Evolutionary conservation across 306 rosid species (phyloP).

Genomic region (Delonix regia): DNA sequence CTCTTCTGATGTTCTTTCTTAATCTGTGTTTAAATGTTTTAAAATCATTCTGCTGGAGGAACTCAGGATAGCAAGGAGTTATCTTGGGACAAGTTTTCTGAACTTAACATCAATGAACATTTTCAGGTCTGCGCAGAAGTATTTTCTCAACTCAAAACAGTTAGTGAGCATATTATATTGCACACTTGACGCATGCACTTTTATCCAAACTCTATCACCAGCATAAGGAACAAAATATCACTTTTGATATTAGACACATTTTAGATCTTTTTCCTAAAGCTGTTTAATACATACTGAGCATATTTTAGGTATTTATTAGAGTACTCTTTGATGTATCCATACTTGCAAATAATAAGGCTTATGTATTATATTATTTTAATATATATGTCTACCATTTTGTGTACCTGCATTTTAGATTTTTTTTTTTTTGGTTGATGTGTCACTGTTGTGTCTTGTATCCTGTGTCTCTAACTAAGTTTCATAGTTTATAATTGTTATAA

Average conservation of each 20-base stretch:
- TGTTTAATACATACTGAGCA: neutral
- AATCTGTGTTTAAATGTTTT: slow-evolving; percentile 33
- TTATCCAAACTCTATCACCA: neutral
- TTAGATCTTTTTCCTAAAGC: neutral
- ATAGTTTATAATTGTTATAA: neutral
- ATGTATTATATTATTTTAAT: neutral
- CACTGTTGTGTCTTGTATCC: neutral
- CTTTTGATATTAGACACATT: neutral
- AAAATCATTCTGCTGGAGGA: slow-evolving; percentile 44
- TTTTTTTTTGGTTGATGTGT: neutral
- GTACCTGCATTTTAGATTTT: neutral
- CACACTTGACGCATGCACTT: neutral
- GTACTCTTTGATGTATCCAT: neutral
- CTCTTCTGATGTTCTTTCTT: slow-evolving; percentile 6
- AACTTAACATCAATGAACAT: slow-evolving; percentile 55
- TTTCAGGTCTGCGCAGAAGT: slow-evolving; percentile 49
- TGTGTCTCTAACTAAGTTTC: slow-evolving; percentile 9
- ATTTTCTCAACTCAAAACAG: slow-evolving; percentile 18
- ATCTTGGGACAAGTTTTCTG: slow-evolving; percentile 66
- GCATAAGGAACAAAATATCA: neutral
- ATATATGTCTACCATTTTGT: neutral
- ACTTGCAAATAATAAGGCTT: neutral
- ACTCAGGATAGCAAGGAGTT: slow-evolving; percentile 64
- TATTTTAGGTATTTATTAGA: neutral
- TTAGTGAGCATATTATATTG: slow-evolving; percentile 24